Evolutionary conservation across 2,329 filamentous ascomycete genomes (phyloP).

Genomic region (Ambrosiella cleistominuta): DNA sequence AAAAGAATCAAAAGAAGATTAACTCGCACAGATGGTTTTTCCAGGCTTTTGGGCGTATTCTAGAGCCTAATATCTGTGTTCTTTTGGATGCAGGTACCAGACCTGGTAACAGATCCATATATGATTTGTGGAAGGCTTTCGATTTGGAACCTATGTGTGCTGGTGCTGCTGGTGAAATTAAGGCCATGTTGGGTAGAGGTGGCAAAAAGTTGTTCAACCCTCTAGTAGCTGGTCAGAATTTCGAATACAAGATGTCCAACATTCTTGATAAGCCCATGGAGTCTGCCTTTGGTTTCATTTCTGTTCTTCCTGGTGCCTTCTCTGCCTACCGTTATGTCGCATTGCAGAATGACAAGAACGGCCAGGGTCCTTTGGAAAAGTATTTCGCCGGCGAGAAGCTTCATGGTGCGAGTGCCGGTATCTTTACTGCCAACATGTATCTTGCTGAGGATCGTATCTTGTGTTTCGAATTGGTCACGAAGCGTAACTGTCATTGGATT

Average conservation of each 20-base stretch:
- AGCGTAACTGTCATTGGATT: conserved; percentile 94
- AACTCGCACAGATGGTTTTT: conserved; percentile 99
- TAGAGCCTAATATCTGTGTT: conserved; percentile 93
- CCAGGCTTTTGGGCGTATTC: conserved; percentile 78
- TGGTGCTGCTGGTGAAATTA: conserved; percentile 95
- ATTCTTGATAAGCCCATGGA: conserved; percentile 96
- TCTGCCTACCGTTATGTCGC: conserved; percentile 95
- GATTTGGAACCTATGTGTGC: conserved; percentile 95
- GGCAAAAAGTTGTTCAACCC: conserved; percentile 86
- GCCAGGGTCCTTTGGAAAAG: conserved; percentile 80
- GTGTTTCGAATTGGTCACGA: conserved; percentile 91
- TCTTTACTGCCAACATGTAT: conserved; percentile 97
- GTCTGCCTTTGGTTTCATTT: conserved; percentile 94
- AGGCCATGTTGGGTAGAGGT: conserved; percentile 76
- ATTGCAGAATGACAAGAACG: conserved; percentile 90
- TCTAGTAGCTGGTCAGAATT: conserved; percentile 89
- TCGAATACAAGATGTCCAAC: conserved; percentile 99
- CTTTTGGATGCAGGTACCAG: conserved; percentile 91
- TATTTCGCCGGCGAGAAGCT: conserved; percentile 96
- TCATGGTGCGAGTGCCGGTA: conserved; percentile 77
- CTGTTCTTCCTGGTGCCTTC: conserved; percentile 88
- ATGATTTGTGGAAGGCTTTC: conserved; percentile 96
- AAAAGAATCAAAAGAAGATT: conserved; percentile 99
- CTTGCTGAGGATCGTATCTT: conserved; percentile 77
- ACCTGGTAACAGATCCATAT: conserved; percentile 85